Evolutionary conservation across 176 grass and related monocot species (phyloP), one percentile per base, ranked within the genome.

Genomic region (Ampelocalamus luodianensis): DNA sequence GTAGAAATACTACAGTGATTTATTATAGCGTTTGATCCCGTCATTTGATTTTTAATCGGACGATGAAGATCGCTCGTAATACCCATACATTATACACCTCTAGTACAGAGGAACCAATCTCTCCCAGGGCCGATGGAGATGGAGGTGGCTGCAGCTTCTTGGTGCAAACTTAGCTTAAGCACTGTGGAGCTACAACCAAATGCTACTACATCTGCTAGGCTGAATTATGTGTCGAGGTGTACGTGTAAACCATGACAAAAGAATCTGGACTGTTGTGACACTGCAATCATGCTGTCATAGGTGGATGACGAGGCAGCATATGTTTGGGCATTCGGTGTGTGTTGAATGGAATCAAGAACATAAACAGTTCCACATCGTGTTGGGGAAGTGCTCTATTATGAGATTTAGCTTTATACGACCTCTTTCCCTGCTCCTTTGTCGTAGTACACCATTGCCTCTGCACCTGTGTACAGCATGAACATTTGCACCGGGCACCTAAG

Each of bases 251-350:
- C 13, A 12, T 48, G 77, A 43, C 70, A 37, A 59, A 65, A 34
- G 58, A 59, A 40, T 72, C 2, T 37, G 8, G 1, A 34, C 80
- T 78, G 7, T 64, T 50, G 32, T 16, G 34, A n/a, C 17, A 16
- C 56, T 55, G 68, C 70, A 29, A 24, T 46, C 37, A 36, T 82
- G 40, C 20, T 32, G 3, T 10, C 6, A 24, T 40, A 77, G 53
- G 42, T 46, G 39, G 53, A 14, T 50, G 72, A 63, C n/a, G 73
- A 71, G 80, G 73, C 37, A 18, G 22, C 65, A 49, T 86, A 86
- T 72, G 55, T 72, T 71, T n/a, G 18, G 5, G 38, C 9, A 50
- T 70, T 45, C 36, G 29, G 34, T 54, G 4, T 37, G 34, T 7
- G 79, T 13, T 71, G n/a, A 59, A 44, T 27, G 26, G 68, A 45